Conservation (phyloP, 805 yeast genomes). For the Zygoascus ofunaensis region DNA sequence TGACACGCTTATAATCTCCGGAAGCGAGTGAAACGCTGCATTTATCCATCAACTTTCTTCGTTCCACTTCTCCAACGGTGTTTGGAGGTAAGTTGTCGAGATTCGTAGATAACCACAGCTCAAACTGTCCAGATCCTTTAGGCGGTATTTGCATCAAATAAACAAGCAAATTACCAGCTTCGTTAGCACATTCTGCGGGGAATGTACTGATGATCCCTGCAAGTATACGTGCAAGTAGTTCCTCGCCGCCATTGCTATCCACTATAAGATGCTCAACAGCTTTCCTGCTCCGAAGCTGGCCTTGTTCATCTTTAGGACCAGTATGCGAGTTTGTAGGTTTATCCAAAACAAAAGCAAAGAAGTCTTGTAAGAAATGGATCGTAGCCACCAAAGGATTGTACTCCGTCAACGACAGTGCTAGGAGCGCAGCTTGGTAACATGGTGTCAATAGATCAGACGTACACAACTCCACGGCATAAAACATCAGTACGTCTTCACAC, state of each 20-base stretch:
- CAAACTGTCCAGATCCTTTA: constrained; percentile 34
- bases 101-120: constrained; percentile 51
- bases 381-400: constrained; percentile 61
- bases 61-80: constrained; percentile 59
- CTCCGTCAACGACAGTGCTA: constrained; percentile 50
- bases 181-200: constrained; percentile 59
- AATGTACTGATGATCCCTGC: constrained; percentile 63
- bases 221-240: constrained; percentile 44
- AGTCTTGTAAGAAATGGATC: constrained; percentile 71
- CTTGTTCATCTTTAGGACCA: constrained; percentile 36
- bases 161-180: constrained; percentile 64
- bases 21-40: constrained; percentile 32
- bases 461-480: constrained; percentile 48
- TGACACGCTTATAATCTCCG: constrained; percentile 63
- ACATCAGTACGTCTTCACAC: constrained; percentile 69
- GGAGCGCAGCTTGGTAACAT: constrained; percentile 50
- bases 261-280: constrained; percentile 41
- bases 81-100: constrained; percentile 50
- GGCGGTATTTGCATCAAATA: constrained; percentile 44
- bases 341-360: constrained; percentile 75
- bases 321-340: constrained; percentile 60
- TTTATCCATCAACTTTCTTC: constrained; percentile 43
- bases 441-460: constrained; percentile 31
- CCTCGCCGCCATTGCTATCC: constrained; percentile 44
- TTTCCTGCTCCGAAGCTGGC: constrained; percentile 10